A percentile compares a stretch with the other conserved stretches of the same genome.
Evolutionary conservation across 1,284 basidiomycete genomes (phyloP).

Genomic region (Moesziomyces sp.): DNA sequence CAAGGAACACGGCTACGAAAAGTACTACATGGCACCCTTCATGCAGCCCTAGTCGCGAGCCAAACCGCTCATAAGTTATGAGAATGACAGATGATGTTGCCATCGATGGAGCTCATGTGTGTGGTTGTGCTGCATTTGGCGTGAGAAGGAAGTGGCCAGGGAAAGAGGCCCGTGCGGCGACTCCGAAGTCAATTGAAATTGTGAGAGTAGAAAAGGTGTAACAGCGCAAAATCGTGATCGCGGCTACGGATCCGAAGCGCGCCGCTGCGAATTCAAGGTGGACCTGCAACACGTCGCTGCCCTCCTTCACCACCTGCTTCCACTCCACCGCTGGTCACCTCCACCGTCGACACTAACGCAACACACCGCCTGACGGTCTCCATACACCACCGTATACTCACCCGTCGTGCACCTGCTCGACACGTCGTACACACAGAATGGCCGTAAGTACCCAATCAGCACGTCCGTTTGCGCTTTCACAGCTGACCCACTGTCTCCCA

Average conservation of each 20-base stretch:
- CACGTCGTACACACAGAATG: neutral
- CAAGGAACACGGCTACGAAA: constrained; percentile 33
- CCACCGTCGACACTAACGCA: neutral
- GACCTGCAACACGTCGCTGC: neutral
- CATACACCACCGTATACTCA: no score
- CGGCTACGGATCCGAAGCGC: constrained; percentile 32
- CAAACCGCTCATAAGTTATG: no score
- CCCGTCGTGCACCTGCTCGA: no score
- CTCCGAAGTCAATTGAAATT: neutral
- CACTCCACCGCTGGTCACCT: neutral
- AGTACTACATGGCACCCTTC: constrained; percentile 48
- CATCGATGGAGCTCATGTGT: no score
- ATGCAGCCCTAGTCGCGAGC: constrained; percentile 12
- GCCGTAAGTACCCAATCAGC: neutral
- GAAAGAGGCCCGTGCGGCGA: constrained; percentile 1
- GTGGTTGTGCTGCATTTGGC: no score
- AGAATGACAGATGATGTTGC: no score
- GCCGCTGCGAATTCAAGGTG: constrained; percentile 24
- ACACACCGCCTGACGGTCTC: no score
- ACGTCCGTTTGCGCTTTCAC: no score
- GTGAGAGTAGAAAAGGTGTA: neutral
- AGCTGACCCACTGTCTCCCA: no score
- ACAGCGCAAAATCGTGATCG: constrained; percentile 30
- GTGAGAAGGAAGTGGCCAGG: neutral
- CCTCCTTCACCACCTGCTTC: neutral